Evolutionary conservation across 2,329 filamentous ascomycete genomes (phyloP).

Genomic region (Albophoma yamanashiensis): DNA sequence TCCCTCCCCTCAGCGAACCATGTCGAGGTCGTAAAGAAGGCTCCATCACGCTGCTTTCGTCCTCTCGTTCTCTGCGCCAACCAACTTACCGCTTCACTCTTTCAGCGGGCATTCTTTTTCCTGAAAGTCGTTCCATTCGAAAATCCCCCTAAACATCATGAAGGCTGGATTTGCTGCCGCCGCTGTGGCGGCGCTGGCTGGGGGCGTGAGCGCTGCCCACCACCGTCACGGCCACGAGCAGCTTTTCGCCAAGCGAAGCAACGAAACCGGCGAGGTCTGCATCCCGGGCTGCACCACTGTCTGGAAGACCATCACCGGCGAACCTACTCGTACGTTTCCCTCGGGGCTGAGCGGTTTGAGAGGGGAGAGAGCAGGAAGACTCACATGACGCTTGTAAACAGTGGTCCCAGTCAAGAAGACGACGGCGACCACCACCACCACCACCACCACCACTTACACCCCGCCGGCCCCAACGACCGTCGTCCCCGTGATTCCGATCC

Average conservation of each 20-base stretch:
- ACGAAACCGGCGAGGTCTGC: slow-evolving; percentile 37
- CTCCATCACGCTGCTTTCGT: slow-evolving; percentile 35
- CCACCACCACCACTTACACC: slow-evolving; percentile 6
- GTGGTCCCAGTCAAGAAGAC: slow-evolving; percentile 24
- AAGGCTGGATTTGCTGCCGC: slow-evolving; percentile 60
- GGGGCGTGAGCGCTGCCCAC: slow-evolving; percentile 42
- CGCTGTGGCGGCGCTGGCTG: slow-evolving; percentile 49
- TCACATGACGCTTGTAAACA: slow-evolving; percentile 11
- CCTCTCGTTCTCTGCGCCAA: slow-evolving; percentile 33
- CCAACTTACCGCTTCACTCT: slow-evolving; percentile 66
- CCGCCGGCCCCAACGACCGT: too few species aligned
- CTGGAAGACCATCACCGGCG: slow-evolving; percentile 60
- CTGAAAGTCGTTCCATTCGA: slow-evolving; percentile 1
- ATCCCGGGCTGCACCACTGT: slow-evolving; percentile 58
- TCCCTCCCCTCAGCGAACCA: slow-evolving; percentile 28
- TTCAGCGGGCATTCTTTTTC: slow-evolving; percentile 74
- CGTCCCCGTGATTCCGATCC: slow-evolving; percentile 35
- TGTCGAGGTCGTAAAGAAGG: slow-evolving; percentile 41
- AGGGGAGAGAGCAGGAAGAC: not conserved
- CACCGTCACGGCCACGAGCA: slow-evolving; percentile 56
- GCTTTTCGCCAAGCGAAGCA: slow-evolving; percentile 41
- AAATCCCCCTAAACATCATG: slow-evolving; percentile 40
- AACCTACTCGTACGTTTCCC: slow-evolving; percentile 47
- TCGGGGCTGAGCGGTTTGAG: not conserved
- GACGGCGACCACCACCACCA: slow-evolving; percentile 12